phyloP scores from a whole-genome alignment of 257 asterid species.

The Paraleonurus japonicus region DNA sequence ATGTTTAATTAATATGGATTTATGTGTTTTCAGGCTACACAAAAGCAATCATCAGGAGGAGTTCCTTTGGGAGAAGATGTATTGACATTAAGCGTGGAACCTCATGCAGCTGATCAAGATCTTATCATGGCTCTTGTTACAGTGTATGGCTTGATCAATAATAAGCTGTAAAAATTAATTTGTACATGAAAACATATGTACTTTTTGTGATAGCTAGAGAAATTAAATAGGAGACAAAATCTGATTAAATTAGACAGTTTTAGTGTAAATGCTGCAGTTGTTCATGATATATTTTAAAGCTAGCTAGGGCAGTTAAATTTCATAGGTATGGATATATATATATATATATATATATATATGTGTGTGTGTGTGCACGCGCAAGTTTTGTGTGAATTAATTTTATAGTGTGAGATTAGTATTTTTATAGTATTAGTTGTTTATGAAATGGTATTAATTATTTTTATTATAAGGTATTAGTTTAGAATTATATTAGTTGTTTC shows the following conservation, averaged over 20 bases:
- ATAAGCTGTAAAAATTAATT: constrained; percentile 35
- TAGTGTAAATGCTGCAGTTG: background rate
- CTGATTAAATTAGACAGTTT: background rate
- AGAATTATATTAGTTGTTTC: too few species aligned
- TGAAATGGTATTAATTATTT: too few species aligned
- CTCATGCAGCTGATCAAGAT: constrained; percentile 50
- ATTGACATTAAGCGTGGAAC: constrained; percentile 56
- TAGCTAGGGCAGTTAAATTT: background rate
- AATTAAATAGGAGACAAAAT: too few species aligned
- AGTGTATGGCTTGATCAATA: constrained; percentile 58
- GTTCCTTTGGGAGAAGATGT: constrained; percentile 75
- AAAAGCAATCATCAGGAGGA: constrained; percentile 56
- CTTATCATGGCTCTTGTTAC: constrained; percentile 73
- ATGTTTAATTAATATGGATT: background rate
- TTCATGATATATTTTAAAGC: background rate
- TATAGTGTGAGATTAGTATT: too few species aligned
- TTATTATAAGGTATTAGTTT: too few species aligned
- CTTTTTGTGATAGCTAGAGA: background rate
- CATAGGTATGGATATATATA: background rate
- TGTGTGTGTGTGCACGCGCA: too few species aligned
- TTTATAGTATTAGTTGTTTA: too few species aligned
- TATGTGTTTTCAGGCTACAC: constrained; percentile 40
- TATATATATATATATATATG: too few species aligned
- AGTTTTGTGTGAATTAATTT: too few species aligned
- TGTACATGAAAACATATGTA: background rate